Conservation (phyloP, 305 asterid genomes). For the Fraxinus greggii region DNA sequence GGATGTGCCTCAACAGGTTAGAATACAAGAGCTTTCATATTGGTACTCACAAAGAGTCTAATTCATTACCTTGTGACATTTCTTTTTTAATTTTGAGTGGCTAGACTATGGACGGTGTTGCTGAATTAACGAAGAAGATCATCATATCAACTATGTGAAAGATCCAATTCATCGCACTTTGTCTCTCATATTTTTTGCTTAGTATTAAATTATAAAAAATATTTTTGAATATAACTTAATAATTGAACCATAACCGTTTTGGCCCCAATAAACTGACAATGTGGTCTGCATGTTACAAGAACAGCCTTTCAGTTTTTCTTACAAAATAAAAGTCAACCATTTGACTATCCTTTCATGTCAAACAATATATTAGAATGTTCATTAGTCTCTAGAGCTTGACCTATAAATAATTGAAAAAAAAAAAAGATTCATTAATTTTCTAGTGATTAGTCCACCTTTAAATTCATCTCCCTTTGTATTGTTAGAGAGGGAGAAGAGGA, state of each 20-base stretch:
- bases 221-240: too few relatives aligned
- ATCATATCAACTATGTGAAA: too few relatives aligned
- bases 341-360: neutral
- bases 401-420: neutral
- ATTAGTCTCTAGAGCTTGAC: neutral
- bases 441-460: neutral
- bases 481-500: neutral
- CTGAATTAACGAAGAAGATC: too few relatives aligned
- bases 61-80: too few relatives aligned
- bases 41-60: too few relatives aligned
- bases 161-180: too few relatives aligned
- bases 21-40: too few relatives aligned
- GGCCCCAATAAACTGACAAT: neutral
- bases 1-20: too few relatives aligned
- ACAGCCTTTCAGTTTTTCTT: neutral
- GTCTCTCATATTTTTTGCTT: too few relatives aligned
- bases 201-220: too few relatives aligned
- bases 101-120: too few relatives aligned
- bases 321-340: neutral
- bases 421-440: neutral
- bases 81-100: neutral
- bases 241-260: neutral
- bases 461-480: neutral
- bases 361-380: neutral
- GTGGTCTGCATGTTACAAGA: neutral